Evolutionary conservation across 2,329 filamentous ascomycete species (phyloP).

Genomic region (Metarhizium guizhouense): DNA sequence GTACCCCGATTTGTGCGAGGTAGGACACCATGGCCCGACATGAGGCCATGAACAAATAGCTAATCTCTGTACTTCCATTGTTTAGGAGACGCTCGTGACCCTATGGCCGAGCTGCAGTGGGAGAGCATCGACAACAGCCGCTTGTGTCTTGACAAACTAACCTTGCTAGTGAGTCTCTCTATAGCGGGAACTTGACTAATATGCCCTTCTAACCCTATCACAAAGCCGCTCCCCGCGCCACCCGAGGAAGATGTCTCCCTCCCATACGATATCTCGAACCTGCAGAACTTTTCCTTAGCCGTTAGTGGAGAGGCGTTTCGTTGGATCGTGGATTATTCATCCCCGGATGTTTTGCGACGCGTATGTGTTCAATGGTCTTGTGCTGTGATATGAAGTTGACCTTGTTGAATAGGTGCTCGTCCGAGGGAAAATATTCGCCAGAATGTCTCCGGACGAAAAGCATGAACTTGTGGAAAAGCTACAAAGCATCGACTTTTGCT

Average conservation of each 20-base stretch:
- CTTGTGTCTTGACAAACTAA: constrained; percentile 69
- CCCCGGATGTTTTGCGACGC: constrained; percentile 65
- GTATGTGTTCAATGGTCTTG: constrained; percentile 29
- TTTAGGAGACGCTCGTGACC: constrained; percentile 60
- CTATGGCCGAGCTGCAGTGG: constrained; percentile 70
- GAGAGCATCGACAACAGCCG: constrained; percentile 86
- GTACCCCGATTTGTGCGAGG: constrained; percentile 80
- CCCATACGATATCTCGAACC: constrained; percentile 73
- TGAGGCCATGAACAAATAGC: not conserved
- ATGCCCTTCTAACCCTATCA: constrained; percentile 2
- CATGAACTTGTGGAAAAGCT: constrained; percentile 96
- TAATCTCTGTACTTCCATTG: not conserved
- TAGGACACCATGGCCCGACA: constrained; percentile 16
- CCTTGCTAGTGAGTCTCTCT: constrained; percentile 49
- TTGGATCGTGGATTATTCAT: constrained; percentile 89
- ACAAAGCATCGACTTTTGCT: constrained; percentile 91
- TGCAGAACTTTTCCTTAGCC: constrained; percentile 80
- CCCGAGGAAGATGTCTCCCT: constrained; percentile 70
- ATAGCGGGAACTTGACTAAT: not conserved
- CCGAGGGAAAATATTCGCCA: constrained; percentile 84
- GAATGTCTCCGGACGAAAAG: constrained; percentile 98
- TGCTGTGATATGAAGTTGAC: not conserved
- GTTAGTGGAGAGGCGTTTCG: constrained; percentile 91
- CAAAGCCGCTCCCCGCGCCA: constrained; percentile 60
- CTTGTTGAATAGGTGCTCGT: constrained; percentile 63